Percentiles rank a stretch among this genome's conserved stretches.
Conservation (phyloP, 2,329 filamentous ascomycete species). For the Alternaria gansuensis region DNA sequence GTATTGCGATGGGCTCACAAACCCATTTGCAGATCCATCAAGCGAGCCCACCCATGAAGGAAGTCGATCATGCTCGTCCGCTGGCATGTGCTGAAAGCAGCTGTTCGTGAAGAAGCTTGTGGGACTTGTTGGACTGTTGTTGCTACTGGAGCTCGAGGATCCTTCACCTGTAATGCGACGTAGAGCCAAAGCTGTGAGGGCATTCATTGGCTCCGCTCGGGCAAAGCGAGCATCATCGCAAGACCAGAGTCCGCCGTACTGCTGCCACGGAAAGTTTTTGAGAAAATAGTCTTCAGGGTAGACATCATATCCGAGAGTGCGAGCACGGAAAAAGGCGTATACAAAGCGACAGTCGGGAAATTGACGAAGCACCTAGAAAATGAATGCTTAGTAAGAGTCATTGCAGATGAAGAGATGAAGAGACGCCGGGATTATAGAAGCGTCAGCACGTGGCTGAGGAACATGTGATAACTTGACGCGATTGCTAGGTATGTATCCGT, state of each 20-base stretch:
- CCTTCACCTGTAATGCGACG: constrained; percentile 45
- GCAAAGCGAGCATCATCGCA: constrained; percentile 52
- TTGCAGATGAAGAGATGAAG: neutral
- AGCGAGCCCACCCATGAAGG: constrained; percentile 26
- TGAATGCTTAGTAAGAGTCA: constrained; percentile 36
- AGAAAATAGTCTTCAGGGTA: constrained; percentile 53
- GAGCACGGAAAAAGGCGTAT: constrained; percentile 52
- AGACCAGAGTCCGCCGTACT: constrained; percentile 52
- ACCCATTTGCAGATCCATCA: constrained; percentile 23
- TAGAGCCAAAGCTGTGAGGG: constrained; percentile 38
- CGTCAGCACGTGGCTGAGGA: constrained; percentile 4
- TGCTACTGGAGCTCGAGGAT: constrained; percentile 23
- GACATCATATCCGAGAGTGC: constrained; percentile 51
- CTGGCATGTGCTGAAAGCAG: constrained; percentile 20
- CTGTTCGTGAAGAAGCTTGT: constrained; percentile 28
- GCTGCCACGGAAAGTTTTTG: constrained; percentile 51
- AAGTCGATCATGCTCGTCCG: constrained; percentile 8
- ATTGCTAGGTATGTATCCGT: constrained; percentile 31
- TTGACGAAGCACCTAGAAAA: constrained; percentile 47
- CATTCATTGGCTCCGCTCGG: constrained; percentile 35
- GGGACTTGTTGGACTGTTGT: constrained; percentile 28
- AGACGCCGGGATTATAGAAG: neutral
- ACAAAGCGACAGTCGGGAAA: constrained; percentile 51
- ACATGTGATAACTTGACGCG: constrained; percentile 23
- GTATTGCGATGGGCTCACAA: constrained; percentile 7